phyloP scores from a whole-genome alignment of 73 alveolate species.

The Paramecium caudatum region DNA sequence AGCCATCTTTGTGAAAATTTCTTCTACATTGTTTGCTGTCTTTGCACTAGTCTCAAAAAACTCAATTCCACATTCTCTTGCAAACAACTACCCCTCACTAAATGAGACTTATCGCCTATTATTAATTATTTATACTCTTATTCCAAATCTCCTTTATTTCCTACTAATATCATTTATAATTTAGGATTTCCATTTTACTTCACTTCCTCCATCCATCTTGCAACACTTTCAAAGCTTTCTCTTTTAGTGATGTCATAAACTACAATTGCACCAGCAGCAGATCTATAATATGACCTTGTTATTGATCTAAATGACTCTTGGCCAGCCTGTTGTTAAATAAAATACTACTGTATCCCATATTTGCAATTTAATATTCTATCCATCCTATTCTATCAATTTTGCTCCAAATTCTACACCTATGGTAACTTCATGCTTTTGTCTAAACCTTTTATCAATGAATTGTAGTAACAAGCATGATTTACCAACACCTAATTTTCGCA shows the following conservation, averaged over 20 bases:
- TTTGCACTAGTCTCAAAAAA: slow-evolving; percentile 81
- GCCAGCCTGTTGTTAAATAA: slow-evolving; percentile 69
- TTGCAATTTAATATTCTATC: slow-evolving; percentile 83
- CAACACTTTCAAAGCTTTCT: slow-evolving; percentile 77
- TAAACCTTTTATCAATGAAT: slow-evolving; percentile 92
- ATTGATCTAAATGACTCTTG: slow-evolving; percentile 78
- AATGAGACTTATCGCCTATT: slow-evolving; percentile 59
- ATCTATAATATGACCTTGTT: slow-evolving; percentile 75
- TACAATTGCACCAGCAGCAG: slow-evolving; percentile 80
- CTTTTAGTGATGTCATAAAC: slow-evolving; percentile 81
- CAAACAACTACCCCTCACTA: slow-evolving; percentile 79
- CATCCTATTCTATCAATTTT: slow-evolving; percentile 84
- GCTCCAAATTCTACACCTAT: slow-evolving; percentile 98
- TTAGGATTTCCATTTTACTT: slow-evolving; percentile 79
- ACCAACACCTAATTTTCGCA: slow-evolving; percentile 85
- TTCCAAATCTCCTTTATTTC: slow-evolving; percentile 38
- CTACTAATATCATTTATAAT: slow-evolving; percentile 65
- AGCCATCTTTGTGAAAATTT: slow-evolving; percentile 61
- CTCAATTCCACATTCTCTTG: slow-evolving; percentile 75
- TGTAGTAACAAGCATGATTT: slow-evolving; percentile 91
- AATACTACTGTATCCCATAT: slow-evolving; percentile 77
- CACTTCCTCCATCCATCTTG: slow-evolving; percentile 82
- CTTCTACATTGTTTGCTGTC: slow-evolving; percentile 78
- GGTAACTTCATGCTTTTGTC: slow-evolving; percentile 90
- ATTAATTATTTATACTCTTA: not conserved